Base-by-base conservation (phyloP, 352 stramenopile genomes). In the Pseudoperonospora humuli region DNA sequence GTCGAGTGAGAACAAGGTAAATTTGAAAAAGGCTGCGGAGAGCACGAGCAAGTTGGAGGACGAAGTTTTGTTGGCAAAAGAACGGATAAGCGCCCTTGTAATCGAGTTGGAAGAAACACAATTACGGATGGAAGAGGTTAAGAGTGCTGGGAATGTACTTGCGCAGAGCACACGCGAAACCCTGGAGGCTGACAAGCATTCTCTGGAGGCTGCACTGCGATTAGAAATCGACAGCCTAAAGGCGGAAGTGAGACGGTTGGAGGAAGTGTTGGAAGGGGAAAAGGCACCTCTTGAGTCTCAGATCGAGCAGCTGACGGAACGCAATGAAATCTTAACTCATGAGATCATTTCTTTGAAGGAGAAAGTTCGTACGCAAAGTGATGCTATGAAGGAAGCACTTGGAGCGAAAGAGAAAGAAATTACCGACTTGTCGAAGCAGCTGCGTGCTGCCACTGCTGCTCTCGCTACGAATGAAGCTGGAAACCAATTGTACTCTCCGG, bases 1-100 rank as follows among this genome's bases (percentile, higher is more conserved):
- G 24, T 81, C 67, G 3, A 67, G 48, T 48, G 78, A 87, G 36
- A 77, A 60, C 53, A 83, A 80, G 29, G 38, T 72, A 45, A 83
- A 55, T 51, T 51, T 83, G 42, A 70, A 75, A 36, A 74, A 84
- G 29, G 58, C 61, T 23, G 50, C 57, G 0, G 54, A 81, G 21
- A 68, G 57, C 32, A 60, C 55, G 19, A 61, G 47, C 2, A 55
- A 75, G 45, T 57, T 84, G 9, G 64, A 84, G 48, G 40, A 74
- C 9, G 61, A 81, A n/a, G 7, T 78, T 2, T 29, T 57, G n/a
- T 24, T 43, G 2, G 59, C 70, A 7, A 83, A 68, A 39, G 43
- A 62, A 39, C 54, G 63, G 28, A 51, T 78, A 24, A 48, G 19
- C 0, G 41, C 33, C 5, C 40, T 86, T 10, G 58, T 82, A 51